Conservation (phyloP, 1,284 basidiomycete species). For the Tylopilus sp. region DNA sequence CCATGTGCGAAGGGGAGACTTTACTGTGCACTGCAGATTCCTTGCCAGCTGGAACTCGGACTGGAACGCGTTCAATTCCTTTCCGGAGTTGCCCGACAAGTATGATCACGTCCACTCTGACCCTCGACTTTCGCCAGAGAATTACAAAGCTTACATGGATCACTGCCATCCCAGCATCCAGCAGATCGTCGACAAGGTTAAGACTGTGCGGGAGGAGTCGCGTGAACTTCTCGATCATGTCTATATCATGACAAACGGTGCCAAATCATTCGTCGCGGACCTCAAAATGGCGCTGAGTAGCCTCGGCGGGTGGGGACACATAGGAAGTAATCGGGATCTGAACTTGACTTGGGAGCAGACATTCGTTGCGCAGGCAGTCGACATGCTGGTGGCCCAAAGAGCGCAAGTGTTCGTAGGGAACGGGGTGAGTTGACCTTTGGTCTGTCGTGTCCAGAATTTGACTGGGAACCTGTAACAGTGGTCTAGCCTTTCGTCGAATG, state of each 20-base stretch:
- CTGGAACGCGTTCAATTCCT: conserved; percentile 41
- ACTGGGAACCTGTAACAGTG: conserved; percentile 35
- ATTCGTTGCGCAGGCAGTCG: conserved; percentile 38
- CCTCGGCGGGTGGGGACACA: conserved; percentile 26
- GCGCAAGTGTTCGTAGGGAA: conserved; percentile 46
- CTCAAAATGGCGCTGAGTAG: conserved; percentile 39
- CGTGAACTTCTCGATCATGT: conserved; percentile 28
- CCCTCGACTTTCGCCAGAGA: conserved; percentile 27
- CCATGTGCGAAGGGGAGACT: conserved; percentile 59
- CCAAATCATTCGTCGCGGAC: conserved; percentile 40
- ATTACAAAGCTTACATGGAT: conserved; percentile 25
- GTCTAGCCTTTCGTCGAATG: conserved; percentile 51
- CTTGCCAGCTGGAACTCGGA: conserved; percentile 38
- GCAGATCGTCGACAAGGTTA: conserved; percentile 36
- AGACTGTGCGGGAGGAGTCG: conserved; percentile 22
- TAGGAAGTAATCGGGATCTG: conserved; percentile 35
- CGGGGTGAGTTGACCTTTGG: conserved; percentile 24
- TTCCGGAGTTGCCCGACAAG: conserved; percentile 36
- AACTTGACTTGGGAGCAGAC: conserved; percentile 37
- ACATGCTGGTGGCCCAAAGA: conserved; percentile 42
- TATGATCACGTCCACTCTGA: conserved; percentile 22
- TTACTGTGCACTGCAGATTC: conserved; percentile 43
- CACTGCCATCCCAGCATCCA: conserved; percentile 40
- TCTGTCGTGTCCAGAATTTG: not conserved
- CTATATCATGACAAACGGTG: conserved; percentile 57